Evolutionary conservation across 116 monocot species (phyloP).

Genomic region (Phalaenopsis hybrid): DNA sequence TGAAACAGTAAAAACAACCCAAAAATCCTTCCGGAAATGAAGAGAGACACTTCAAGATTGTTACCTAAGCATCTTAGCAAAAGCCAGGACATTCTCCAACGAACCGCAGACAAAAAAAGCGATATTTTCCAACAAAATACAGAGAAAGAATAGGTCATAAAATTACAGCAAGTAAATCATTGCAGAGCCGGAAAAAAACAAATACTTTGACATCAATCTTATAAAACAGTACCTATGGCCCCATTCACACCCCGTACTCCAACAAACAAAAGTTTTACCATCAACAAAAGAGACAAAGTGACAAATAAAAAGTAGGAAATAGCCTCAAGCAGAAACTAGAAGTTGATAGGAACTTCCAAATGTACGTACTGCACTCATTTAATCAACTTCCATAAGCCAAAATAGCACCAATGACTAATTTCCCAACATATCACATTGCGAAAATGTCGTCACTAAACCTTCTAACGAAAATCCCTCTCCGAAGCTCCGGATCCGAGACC

Average conservation of each 20-base stretch:
- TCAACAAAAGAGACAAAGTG: background rate
- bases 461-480: background rate
- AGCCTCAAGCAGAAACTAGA: background rate
- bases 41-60: background rate
- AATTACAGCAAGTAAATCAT: background rate
- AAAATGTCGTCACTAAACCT: background rate
- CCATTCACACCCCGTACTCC: background rate
- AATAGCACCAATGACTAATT: background rate
- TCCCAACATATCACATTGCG: background rate
- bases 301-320: background rate
- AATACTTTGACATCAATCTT: background rate
- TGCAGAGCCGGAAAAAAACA: background rate
- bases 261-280: background rate
- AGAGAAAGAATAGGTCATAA: background rate
- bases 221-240: background rate
- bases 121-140: background rate
- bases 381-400: background rate
- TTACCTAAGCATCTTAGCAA: background rate
- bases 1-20: background rate
- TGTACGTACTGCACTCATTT: background rate
- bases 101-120: no score
- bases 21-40: background rate
- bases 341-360: background rate
- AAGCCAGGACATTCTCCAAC: background rate
- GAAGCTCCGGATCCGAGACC: conserved; percentile 2